phyloP scores from a whole-genome alignment of 768 basidiomycete species.

The Galerina sulciceps region DNA sequence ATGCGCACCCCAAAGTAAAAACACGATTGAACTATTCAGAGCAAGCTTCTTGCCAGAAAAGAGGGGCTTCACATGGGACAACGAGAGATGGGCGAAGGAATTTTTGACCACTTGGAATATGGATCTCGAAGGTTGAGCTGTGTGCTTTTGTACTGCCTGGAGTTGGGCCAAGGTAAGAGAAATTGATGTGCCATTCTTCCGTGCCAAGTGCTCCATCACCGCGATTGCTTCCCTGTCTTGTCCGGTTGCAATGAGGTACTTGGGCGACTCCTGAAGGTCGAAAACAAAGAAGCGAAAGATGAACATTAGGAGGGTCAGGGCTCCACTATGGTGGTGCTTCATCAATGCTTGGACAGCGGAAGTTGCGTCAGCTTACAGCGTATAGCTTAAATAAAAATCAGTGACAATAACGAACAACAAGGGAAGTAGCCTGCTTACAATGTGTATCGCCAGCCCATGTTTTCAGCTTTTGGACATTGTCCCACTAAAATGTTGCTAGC shows the following conservation, averaged over 20 bases:
- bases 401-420: neutral
- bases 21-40: neutral
- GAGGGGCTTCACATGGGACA: neutral
- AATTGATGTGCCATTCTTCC: neutral
- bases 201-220: neutral
- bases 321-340: neutral
- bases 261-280: neutral
- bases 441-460: conserved; percentile 3
- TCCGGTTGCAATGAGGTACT: conserved; percentile 1
- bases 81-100: neutral
- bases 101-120: neutral
- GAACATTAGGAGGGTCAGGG: neutral
- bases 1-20: neutral
- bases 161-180: neutral
- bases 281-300: conserved; percentile 1
- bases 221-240: neutral
- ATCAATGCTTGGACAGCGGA: neutral
- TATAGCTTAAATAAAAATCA: neutral
- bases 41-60: neutral
- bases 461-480: neutral
- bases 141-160: neutral
- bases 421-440: neutral
- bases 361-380: neutral
- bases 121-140: neutral
- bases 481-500: neutral